Evolutionary conservation across 257 asterid species (phyloP), one percentile per base, ranked within the genome.

Genomic region (Solanum raphanifolium): DNA sequence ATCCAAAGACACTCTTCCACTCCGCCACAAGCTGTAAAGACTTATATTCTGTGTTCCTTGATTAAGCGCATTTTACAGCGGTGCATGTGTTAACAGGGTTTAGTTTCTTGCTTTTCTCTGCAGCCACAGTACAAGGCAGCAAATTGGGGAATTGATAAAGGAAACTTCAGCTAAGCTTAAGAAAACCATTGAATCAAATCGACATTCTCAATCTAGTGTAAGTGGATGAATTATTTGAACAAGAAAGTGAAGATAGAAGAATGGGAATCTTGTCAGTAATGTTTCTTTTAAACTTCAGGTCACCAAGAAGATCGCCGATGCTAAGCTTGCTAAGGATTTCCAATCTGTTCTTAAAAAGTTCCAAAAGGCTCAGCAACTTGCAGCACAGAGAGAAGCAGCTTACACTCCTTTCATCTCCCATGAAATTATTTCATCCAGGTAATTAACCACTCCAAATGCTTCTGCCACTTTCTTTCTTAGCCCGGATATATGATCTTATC

Each of bases 281-380:
- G 55, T 58, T 16, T 15, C 12, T 66, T 41, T 74, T 87, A n/a
- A n/a, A 68, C 55, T 91, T 87, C 94, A 96, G 99, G 94, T 94
- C 68, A 94, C 91, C 94, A 95, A 94, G 95, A 96, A 94, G 92
- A 90, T 96, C 38, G 89, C 98, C 10, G 98, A 96, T 90, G 98
- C 96, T 52, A 96, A 95, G 92, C 99, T 95, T 90, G 98, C 98
- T 62, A 96, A 93, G 92, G 99, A 96, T 90, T 95, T 96, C 90
- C 95, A 96, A 94, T 94, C 98, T 27, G 95, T 96, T 39, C 89
- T 96, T 82, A 95, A 95, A 89, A 98, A 95, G 93, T 96, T 94
- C 88, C 99, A 96, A 76, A 91, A 89, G 89, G 91, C 92, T 52
- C 93, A 91, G 46, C 89, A 92, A 58, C 90, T 91, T 74, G 89